These are phyloP conservation scores for Ascochyta rabiei DNA, from an alignment of 2,329 filamentous ascomycete genomes.

Conservation along the genomic window DNA sequence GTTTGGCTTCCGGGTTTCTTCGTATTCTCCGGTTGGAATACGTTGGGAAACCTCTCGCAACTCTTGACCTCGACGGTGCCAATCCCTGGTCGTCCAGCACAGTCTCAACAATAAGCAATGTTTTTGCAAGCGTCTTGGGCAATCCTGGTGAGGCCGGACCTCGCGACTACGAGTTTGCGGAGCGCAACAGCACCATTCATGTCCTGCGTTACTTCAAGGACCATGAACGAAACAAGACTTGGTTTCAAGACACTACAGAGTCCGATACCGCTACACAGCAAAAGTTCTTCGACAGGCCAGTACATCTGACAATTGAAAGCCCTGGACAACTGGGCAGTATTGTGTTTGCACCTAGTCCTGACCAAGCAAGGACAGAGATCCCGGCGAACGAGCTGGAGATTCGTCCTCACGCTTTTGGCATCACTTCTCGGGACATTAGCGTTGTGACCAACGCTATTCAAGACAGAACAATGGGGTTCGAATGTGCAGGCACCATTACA, in stretches of 20 bases:
- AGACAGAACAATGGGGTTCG: slow-evolving; percentile 15
- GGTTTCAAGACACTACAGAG: background rate
- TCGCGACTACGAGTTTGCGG: slow-evolving; percentile 3
- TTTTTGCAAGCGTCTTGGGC: slow-evolving; percentile 1
- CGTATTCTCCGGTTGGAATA: slow-evolving; percentile 2
- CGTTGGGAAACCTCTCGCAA: background rate
- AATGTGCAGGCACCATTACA: slow-evolving; percentile 18
- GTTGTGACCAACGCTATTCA: background rate
- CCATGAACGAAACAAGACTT: background rate
- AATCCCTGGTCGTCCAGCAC: background rate
- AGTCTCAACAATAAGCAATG: background rate
- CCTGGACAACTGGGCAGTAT: slow-evolving; percentile 1
- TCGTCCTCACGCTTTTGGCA: slow-evolving; percentile 2
- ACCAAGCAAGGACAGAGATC: background rate
- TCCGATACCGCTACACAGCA: background rate
- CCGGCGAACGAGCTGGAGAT: background rate
- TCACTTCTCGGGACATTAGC: slow-evolving; percentile 1
- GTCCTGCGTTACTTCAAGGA: slow-evolving; percentile 6
- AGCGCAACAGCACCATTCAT: background rate
- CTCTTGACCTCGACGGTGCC: background rate
- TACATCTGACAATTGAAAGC: background rate
- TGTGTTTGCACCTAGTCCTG: background rate
- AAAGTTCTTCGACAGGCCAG: background rate
- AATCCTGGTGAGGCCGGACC: background rate
- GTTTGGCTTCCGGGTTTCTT: slow-evolving; percentile 1